Conservation (phyloP, 805 yeast genomes). For the Ascoidea tarda region DNA sequence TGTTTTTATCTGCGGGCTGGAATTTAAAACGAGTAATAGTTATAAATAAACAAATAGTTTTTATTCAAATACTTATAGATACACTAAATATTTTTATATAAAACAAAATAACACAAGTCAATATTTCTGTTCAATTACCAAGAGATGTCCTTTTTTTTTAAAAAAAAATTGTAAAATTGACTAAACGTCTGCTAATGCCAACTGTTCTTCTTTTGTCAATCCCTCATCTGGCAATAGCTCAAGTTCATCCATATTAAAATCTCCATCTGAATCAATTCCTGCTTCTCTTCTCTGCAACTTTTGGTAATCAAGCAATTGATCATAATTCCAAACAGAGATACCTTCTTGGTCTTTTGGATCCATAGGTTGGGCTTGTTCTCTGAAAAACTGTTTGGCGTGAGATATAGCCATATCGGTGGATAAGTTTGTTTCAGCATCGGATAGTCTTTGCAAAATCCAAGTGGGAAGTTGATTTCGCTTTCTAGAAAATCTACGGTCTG, state of each 20-base stretch:
- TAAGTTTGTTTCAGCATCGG: conserved; percentile 82
- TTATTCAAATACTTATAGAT: too few species aligned
- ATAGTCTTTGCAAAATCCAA: conserved; percentile 90
- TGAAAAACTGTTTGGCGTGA: conserved; percentile 78
- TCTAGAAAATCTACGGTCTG: conserved; percentile 82
- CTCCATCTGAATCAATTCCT: background rate
- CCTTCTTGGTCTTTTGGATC: conserved; percentile 88
- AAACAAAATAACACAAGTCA: too few species aligned
- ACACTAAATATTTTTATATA: too few species aligned
- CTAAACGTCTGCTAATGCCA: background rate
- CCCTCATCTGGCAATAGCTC: background rate
- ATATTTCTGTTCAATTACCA: too few species aligned
- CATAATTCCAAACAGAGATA: conserved; percentile 80
- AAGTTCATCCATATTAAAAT: too few species aligned
- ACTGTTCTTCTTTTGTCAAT: background rate
- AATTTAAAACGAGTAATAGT: too few species aligned
- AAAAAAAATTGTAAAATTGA: too few species aligned
- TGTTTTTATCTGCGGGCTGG: too few species aligned
- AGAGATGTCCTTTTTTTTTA: too few species aligned
- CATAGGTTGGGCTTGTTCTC: conserved; percentile 90
- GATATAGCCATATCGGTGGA: conserved; percentile 98
- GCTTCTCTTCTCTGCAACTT: conserved; percentile 1
- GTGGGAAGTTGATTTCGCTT: conserved; percentile 84
- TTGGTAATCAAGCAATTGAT: conserved; percentile 50
- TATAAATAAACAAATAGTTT: too few species aligned